phyloP scores from a whole-genome alignment of 306 rosid species.

The Gastrolobium villosum region DNA sequence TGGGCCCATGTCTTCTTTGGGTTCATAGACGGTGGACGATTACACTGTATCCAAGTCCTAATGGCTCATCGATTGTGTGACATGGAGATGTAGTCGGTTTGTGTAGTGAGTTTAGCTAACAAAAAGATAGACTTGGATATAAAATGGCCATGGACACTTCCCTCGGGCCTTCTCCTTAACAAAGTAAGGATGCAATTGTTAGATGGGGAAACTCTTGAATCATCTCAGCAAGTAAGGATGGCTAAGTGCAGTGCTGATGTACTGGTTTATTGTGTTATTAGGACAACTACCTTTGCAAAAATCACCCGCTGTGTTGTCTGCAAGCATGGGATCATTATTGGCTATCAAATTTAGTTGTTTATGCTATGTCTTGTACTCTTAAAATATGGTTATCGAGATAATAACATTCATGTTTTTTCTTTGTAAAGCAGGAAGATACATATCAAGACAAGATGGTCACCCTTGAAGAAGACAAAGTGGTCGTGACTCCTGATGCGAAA shows the following conservation, averaged over 20 bases:
- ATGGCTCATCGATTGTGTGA: neutral
- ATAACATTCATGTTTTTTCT: slow-evolving; percentile 21
- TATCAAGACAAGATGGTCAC: slow-evolving; percentile 57
- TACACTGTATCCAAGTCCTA: slow-evolving; percentile 6
- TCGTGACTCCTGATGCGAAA: slow-evolving; percentile 34
- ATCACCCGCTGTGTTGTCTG: neutral
- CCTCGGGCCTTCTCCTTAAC: slow-evolving; percentile 24
- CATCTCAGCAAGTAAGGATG: slow-evolving; percentile 9
- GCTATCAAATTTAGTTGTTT: slow-evolving; percentile 24
- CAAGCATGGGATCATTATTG: neutral
- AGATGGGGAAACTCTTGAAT: neutral
- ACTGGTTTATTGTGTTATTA: neutral
- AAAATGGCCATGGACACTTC: neutral
- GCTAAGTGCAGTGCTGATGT: slow-evolving; percentile 13
- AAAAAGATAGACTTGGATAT: neutral
- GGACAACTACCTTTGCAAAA: neutral
- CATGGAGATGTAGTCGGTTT: neutral
- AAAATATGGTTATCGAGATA: neutral
- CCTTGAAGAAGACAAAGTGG: slow-evolving; percentile 61
- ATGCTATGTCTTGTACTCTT: neutral
- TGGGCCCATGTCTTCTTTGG: slow-evolving; percentile 52
- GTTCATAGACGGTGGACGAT: slow-evolving; percentile 2
- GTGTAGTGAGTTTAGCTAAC: neutral
- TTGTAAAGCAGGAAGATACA: slow-evolving; percentile 51
- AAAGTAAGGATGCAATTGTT: slow-evolving; percentile 1